Base-by-base conservation (phyloP, 352 stramenopile genomes). In the Lagenidium giganteum region DNA sequence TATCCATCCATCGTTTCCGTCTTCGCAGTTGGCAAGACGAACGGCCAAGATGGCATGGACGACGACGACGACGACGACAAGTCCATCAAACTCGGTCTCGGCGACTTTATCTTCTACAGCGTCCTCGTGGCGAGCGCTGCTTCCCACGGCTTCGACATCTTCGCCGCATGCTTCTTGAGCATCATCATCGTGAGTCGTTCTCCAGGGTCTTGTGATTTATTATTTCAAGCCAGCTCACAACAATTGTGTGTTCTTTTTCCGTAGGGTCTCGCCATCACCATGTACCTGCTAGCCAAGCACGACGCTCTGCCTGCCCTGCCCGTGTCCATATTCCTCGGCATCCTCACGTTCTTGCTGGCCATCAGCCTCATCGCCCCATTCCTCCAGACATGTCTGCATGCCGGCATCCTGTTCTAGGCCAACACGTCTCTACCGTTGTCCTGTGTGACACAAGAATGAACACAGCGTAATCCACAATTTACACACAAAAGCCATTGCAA, bases 31-130 rank as follows among this genome's bases (percentile, higher is more conserved):
- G 44, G 62, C 36, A 55, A 47, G 20, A 57, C 44, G 59, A 59
- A 29, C 35, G 51, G 67, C 43, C 39, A 57, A 8, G 7, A 56
- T 8, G 20, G 50, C 14, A 50, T 64, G 16, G 53, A 57, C 7
- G 48, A 68, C 5, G 39, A 68, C 1, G 28, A 54, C 9, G 35
- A 52, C 0, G 61, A 75, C 21, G 57, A 76, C 51, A 82, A 81
- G 42, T 83, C 69, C 4, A 96, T 97, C 57, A 85, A 95, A 41
- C 67, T 97, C 7, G 90, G 90, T 0, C 62, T 97, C 8, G 95
- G 96, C 1, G 96, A 99, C 68, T 98, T 99, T 58, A 97, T 99
- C 33, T 99, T 99, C 60, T 99, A 99, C 67, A 97, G 78, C 36
- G 85, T 98, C 1, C 69, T 99, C 25, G 91, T 98, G 22, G 91